Base-by-base conservation (phyloP, 83 land plant genomes). In the Diphasiastrum complanatum region DNA sequence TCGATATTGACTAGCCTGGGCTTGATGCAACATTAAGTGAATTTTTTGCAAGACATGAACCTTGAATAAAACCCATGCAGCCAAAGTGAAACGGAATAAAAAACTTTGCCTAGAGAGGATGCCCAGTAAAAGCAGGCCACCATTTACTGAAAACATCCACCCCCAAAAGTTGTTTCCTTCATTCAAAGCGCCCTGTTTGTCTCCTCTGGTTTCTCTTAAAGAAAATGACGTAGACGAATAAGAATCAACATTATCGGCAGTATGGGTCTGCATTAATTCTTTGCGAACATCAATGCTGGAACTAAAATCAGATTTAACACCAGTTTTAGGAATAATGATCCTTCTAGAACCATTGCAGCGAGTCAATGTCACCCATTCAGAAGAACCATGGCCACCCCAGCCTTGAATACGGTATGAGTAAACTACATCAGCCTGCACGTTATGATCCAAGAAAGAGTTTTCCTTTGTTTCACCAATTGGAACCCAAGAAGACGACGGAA, bases 371-470 rank as follows among this genome's bases (percentile, higher is more conserved):
- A 55, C 52, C 77, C 77, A 74, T 34, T 68, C 51, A 2, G 76
- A 74, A 1, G 77, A 67, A 28, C 77, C 77, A 68, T 74, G 77
- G 53, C 73, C 67, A 35, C 73, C 77, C 77, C 77, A 74, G 2
- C 62, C 32, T 54, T 68, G 77, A 24, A 74, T 57, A 36, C 77
- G 59, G 47, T 73, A 73, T 18, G 58, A 46, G 37, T 56, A 73
- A 3, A 24, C 20, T 20, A 49, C 67, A 16, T 62, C 73, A 1
- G 33, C 36, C 2, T 40, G 22, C 26, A 60, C 23, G 10, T 35
- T 61, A 10, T 54, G 51, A 63, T 74, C 77, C 26, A 74, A 24
- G 37, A 53, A 62, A 16, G 43, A 30, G 1, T 29, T 47, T 36
- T 74, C 77, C 33, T 64, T 68, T 24, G 73, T 43, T 31, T 74